Evolutionary conservation across 2,329 filamentous ascomycete genomes (phyloP), one percentile per base, ranked within the genome.

Genomic region (Dactylellina drechsleri): DNA sequence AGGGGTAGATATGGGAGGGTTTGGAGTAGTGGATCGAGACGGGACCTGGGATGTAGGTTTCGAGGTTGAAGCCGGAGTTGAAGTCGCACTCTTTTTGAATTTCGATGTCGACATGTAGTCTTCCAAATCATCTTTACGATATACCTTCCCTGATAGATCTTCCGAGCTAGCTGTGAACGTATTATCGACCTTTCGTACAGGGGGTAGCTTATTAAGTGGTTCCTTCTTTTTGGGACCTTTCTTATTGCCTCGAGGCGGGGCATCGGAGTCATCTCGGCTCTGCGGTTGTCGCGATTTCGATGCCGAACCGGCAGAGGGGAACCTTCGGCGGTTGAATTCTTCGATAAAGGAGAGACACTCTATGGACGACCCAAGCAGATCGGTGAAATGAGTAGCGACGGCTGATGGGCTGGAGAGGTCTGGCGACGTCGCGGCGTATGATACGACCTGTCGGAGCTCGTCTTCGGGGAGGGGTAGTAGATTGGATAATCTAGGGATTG

Each of bases 381-480:
- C 92, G 81, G 89, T 91, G 76, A 99, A 90, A 82, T 98, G 92
- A 49, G 93, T 89, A 59, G 89, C 92, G 13, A 92, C 91, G 77
- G 90, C 91, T 60, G 88, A 83, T 8, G 76, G 72, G 80, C 91
- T 93, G 18, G 92, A 89, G 7, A 98, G 86, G 16, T 74, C 70
- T 4, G 62, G 64, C 1, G 71, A 68, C 0, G 89, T 90, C 41
- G 88, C 85, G 1, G 92, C 89, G 81, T 97, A 97, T 56, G 92
- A 88, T 77, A 98, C 85, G 50, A 97, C 87, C 80, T 98, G 92
- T 80, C 89, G 88, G 36, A 98, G 85, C 47, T 94, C 93, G 12
- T 91, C 89, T 41, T 96, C 89, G 41, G 96, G 93, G 10, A 98
- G 85, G 6, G 93, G 92, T 0, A 99, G 86, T 15, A 99, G 86